Evolutionary conservation across 2,329 filamentous ascomycete species (phyloP).

Genomic region (Pseudogymnoascus sp.): DNA sequence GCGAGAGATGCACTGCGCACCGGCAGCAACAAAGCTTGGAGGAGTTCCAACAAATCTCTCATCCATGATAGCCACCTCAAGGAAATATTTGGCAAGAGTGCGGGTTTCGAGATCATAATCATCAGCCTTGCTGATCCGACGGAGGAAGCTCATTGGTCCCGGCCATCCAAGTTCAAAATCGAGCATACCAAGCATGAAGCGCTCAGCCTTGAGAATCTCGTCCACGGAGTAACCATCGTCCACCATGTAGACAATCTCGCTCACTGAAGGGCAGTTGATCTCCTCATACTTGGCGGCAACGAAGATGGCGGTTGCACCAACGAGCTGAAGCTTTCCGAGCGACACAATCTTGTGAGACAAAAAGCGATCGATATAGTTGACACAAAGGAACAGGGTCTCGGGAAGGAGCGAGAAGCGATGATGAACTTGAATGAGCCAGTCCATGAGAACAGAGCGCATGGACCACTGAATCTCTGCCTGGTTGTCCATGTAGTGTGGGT

Average conservation of each 20-base stretch:
- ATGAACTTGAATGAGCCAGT: conserved; percentile 96
- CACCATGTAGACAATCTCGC: conserved; percentile 98
- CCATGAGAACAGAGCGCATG: conserved; percentile 94
- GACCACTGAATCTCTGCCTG: conserved; percentile 99
- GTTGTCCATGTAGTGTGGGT: conserved; percentile 90
- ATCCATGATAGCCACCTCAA: conserved; percentile 95
- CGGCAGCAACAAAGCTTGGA: conserved; percentile 83
- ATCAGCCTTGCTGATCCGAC: conserved; percentile 95
- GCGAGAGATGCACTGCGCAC: conserved; percentile 83
- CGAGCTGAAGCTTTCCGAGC: conserved; percentile 86
- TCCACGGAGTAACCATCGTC: conserved; percentile 81
- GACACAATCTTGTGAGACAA: conserved; percentile 92
- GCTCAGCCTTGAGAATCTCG: conserved; percentile 93
- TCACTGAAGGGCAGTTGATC: conserved; percentile 91
- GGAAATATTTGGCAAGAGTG: conserved; percentile 93
- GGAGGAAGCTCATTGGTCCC: conserved; percentile 97
- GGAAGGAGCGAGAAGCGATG: conserved; percentile 82
- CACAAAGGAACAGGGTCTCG: conserved; percentile 87
- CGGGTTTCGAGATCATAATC: conserved; percentile 94
- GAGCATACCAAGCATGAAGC: conserved; percentile 96
- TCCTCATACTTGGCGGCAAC: conserved; percentile 98
- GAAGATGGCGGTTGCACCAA: conserved; percentile 90
- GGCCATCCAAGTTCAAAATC: conserved; percentile 94
- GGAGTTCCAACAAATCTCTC: conserved; percentile 89
- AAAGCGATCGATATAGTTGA: conserved; percentile 97